A percentile compares a stretch with the other conserved stretches of the same genome.
Evolutionary conservation across 1,284 basidiomycete genomes (phyloP).

Genomic region (Malassezia brasiliensis): DNA sequence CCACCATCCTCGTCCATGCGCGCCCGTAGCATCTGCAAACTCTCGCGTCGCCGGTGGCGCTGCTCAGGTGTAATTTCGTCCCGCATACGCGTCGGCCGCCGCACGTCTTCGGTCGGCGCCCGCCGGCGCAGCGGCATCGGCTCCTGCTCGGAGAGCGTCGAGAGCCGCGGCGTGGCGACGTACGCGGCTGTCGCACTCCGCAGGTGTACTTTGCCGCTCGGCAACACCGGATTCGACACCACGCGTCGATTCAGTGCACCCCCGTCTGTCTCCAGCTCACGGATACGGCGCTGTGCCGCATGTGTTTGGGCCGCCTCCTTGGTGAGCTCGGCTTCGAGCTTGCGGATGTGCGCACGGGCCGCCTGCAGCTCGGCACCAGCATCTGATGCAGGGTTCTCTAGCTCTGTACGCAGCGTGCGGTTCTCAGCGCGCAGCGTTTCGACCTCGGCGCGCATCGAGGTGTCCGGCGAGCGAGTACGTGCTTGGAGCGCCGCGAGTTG

Average conservation of each 20-base stretch:
- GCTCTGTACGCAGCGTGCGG: background rate
- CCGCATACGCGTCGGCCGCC: background rate
- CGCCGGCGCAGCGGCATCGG: slow-evolving; percentile 3
- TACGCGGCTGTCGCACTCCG: slow-evolving; percentile 17
- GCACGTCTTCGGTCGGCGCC: slow-evolving; percentile 1
- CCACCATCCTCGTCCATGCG: slow-evolving; percentile 8
- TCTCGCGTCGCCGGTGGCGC: slow-evolving; percentile 16
- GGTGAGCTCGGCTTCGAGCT: background rate
- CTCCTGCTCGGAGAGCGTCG: slow-evolving; percentile 11
- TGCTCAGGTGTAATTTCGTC: slow-evolving; percentile 13
- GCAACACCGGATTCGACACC: background rate
- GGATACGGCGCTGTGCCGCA: slow-evolving; percentile 1
- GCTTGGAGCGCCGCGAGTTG: background rate
- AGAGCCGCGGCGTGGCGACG: slow-evolving; percentile 11
- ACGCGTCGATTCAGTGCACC: background rate
- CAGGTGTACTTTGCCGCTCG: slow-evolving; percentile 9
- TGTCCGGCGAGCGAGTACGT: background rate
- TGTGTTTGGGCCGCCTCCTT: slow-evolving; percentile 1
- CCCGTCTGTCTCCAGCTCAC: background rate
- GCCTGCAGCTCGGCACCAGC: background rate
- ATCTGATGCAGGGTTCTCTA: background rate
- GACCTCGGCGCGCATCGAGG: background rate
- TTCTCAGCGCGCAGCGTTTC: background rate
- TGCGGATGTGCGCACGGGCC: background rate
- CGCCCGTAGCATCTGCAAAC: slow-evolving; percentile 21